A percentile compares a stretch with the other conserved stretches of the same genome.
Conservation (phyloP, 2,329 filamentous ascomycete genomes). For the Kalaharituber pfeilii region DNA sequence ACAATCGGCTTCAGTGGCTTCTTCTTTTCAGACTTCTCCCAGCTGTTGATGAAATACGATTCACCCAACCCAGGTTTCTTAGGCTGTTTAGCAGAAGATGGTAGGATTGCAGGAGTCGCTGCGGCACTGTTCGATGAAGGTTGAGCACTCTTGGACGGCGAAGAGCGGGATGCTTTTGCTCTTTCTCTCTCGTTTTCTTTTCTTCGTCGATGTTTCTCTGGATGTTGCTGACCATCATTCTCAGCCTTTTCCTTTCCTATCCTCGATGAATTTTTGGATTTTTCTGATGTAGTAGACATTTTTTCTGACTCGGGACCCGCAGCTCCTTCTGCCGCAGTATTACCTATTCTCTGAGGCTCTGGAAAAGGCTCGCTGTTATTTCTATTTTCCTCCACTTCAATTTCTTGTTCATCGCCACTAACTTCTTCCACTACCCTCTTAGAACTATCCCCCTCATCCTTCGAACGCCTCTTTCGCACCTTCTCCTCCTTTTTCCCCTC, state of each 20-base stretch:
- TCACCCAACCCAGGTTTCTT: background rate
- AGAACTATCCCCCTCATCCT: background rate
- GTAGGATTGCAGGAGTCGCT: background rate
- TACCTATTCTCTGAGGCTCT: background rate
- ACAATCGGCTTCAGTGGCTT: background rate
- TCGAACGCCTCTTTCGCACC: background rate
- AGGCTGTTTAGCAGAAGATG: background rate
- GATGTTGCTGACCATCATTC: background rate
- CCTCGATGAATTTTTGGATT: background rate
- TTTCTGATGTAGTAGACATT: background rate
- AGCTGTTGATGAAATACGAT: background rate
- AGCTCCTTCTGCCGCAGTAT: background rate
- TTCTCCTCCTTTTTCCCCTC: background rate
- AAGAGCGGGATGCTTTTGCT: background rate
- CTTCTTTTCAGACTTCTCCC: background rate
- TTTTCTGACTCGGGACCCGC: background rate
- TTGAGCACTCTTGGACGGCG: background rate
- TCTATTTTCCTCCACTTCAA: background rate
- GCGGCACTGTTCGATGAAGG: background rate
- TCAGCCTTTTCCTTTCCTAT: background rate
- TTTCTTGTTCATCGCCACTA: background rate
- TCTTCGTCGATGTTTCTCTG: background rate
- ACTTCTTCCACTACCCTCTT: background rate
- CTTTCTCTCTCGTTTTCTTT: background rate
- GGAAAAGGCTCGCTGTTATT: no score